Conservation (phyloP, 805 yeast genomes). For the Phaffomyces antillensis region DNA sequence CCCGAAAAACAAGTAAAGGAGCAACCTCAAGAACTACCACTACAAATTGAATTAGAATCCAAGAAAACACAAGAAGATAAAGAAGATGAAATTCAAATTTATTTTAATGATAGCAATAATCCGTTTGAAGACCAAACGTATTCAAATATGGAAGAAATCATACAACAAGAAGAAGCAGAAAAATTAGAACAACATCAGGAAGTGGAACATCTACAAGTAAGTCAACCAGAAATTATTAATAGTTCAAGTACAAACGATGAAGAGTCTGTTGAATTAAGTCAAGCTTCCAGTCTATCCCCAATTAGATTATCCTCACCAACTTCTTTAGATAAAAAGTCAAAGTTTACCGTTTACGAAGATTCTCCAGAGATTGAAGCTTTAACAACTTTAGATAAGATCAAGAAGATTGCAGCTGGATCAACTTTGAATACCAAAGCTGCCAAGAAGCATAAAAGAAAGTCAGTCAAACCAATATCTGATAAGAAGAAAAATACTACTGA, state of each 20-base stretch:
- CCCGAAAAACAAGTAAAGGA: too few species aligned
- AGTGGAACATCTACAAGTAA: conserved; percentile 6
- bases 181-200: conserved; percentile 6
- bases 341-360: conserved; percentile 20
- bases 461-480: neutral
- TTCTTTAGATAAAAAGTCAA: conserved; percentile 2
- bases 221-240: neutral
- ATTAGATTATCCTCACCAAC: conserved; percentile 17
- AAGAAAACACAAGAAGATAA: neutral
- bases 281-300: conserved; percentile 20
- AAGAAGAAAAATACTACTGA: neutral
- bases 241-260: neutral
- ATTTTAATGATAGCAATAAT: conserved; percentile 17
- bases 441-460: neutral
- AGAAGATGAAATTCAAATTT: conserved; percentile 17
- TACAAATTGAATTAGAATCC: neutral
- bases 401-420: conserved; percentile 15
- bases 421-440: neutral
- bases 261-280: conserved; percentile 5
- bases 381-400: conserved; percentile 7
- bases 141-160: conserved; percentile 5
- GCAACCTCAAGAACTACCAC: neutral
- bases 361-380: conserved; percentile 8
- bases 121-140: conserved; percentile 12
- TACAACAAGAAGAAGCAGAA: conserved; percentile 5